Base-by-base conservation (phyloP, 108 stramenopile species). In the Nitzschia sp. region DNA sequence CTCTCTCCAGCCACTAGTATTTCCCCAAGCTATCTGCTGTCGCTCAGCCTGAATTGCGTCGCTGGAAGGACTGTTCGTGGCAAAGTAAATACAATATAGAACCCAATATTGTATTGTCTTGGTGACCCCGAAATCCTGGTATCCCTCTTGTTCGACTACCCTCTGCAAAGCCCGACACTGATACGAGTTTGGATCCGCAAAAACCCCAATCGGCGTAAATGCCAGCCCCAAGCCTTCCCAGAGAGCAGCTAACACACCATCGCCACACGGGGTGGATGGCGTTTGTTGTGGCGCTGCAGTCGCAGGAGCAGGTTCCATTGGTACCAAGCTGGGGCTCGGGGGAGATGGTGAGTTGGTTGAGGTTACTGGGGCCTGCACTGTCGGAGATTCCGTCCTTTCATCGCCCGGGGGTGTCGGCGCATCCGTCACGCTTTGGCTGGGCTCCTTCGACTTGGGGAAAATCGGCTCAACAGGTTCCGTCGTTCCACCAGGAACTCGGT, bases 31-130 rank as follows among this genome's bases (percentile, higher is more conserved):
- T n/a, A 47, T 29, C 15, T 33, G 25, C 29, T 48, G 46, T 1
- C 63, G 63, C 17, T 3, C 63, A 0, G 26, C 25, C 5, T 8
- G 21, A 17, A 33, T 13, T 2, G 47, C n/a, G 15, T 48, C 32
- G n/a, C 16, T 31, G 6, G 0, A 26, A 22, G 48, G 25, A 23
- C 21, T 9, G 33, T 50, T 64, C 28, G 63, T 64, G 1, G 63
- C 46, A 32, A 64, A 48, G 32, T 48, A 64, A 48, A 64, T 52
- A 33, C 63, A 64, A 25, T 64, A 50, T 8, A 64, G 15, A 50
- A 64, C 47, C 63, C 63, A 64, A 23, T 64, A 64, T 16, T 50
- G 13, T 13, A 64, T 17, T 26, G 27, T 16, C 2, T 15, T 48
- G n/a, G 8, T 15, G 30, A 52, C 36, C 0, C 1, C 28, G 27